Base-by-base conservation (phyloP, 805 yeast genomes). In the Lachancea meyersii region DNA sequence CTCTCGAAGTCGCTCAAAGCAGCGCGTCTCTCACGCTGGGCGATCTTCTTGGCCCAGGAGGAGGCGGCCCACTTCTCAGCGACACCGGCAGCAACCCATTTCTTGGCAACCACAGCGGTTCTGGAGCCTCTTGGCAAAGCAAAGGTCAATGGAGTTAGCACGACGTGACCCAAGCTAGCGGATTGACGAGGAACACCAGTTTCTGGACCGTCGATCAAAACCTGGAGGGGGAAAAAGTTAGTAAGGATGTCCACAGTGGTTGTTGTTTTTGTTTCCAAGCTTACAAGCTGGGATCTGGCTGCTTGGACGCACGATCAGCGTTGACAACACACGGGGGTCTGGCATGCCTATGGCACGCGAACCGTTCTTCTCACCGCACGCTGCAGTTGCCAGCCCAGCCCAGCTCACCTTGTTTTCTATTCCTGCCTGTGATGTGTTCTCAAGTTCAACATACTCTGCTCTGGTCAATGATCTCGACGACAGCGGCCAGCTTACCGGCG, bases 381-480 rank as follows among this genome's bases (percentile, higher is more conserved):
- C 7, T 23, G 7, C 11, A 11, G 10, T 11, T 23, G 7, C 26
- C 26, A 8, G 26, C 26, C 11, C 11, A 8, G 10, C 26, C 7
- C 11, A 11, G 7, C 11, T 23, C 26, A 11, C 11, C 11, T 11
- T 23, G 26, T 23, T 23, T 23, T 11, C 11, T 23, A 23, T 23
- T 23, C n/a, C n/a, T n/a, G n/a, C n/a, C n/a, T n/a, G n/a, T n/a
- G n/a, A 7, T 23, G 26, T 7, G 26, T 26, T 26, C 28, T 35
- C 13, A 24, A 5, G 10, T 39, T 30, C 38, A 54, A 80, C 86
- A 70, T 80, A 84, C 97, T 78, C 96, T 86, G 82, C 87, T 89
- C 81, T 93, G 96, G 81, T 93, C 97, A 69, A 93, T 86, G 77
- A 93, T 86, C 80, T 93, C 98, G 68, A 89, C 97, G 67, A 93